Evolutionary conservation across 345 rosid species (phyloP).

Genomic region (Microthlaspi erraticum): DNA sequence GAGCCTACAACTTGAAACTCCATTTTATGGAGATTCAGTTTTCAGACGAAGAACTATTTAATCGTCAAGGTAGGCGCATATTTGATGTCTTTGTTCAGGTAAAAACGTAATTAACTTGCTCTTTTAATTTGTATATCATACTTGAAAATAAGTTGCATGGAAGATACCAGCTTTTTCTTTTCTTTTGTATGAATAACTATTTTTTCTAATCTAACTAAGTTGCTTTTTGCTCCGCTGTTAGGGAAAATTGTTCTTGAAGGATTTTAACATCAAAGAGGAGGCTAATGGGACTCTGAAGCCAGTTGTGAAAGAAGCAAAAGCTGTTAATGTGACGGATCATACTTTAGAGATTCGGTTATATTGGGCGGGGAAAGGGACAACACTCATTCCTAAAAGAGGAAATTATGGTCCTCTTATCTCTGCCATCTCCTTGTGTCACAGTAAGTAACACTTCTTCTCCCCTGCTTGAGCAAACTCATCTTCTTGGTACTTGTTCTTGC

Average conservation of each 20-base stretch:
- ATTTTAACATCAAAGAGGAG: constrained; percentile 56
- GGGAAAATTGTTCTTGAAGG: constrained; percentile 40
- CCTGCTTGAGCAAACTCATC: neutral
- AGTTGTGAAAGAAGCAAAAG: constrained; percentile 10
- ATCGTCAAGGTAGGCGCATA: constrained; percentile 55
- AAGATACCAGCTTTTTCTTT: neutral
- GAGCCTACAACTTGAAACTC: constrained; percentile 58
- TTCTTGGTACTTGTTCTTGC: neutral
- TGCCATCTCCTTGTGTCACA: constrained; percentile 57
- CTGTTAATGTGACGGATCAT: constrained; percentile 41
- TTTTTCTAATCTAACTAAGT: neutral
- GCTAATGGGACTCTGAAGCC: constrained; percentile 49
- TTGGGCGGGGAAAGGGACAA: constrained; percentile 66
- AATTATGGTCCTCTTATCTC: constrained; percentile 69
- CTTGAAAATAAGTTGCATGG: neutral
- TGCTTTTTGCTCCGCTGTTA: neutral
- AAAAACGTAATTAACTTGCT: neutral
- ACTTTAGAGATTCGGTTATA: constrained; percentile 57
- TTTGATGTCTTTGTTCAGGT: constrained; percentile 70
- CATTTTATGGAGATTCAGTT: constrained; percentile 70
- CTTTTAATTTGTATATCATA: neutral
- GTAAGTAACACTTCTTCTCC: constrained; percentile 35
- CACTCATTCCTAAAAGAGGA: constrained; percentile 49
- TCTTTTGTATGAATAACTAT: neutral
- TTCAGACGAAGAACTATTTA: constrained; percentile 42